Conservation (phyloP, 2,329 filamentous ascomycete species). For the Arthrobotrys conoides region DNA sequence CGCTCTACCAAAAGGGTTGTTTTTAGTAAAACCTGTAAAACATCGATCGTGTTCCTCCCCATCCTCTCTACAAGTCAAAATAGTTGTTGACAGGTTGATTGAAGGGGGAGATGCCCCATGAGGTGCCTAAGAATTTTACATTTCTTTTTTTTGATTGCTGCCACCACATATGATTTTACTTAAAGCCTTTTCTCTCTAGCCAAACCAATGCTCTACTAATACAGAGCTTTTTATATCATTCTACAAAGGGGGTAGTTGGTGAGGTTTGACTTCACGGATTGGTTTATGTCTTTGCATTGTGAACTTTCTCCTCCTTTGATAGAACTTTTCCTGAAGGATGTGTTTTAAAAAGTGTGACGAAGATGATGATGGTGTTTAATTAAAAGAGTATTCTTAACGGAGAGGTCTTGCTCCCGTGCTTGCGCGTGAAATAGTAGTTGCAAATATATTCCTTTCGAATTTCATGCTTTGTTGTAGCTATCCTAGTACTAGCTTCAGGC, state of each 20-base stretch:
- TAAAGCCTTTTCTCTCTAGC: not conserved
- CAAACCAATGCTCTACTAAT: not conserved
- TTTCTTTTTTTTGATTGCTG: conserved; percentile 10
- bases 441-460: no score
- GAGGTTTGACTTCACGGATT: not conserved
- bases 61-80: not conserved
- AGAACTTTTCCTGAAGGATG: not conserved
- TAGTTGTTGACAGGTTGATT: not conserved
- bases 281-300: not conserved
- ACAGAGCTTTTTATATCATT: not conserved
- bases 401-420: not conserved
- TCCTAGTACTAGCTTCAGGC: no score
- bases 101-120: not conserved
- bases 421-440: no score
- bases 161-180: conserved; percentile 3
- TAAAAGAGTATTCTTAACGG: not conserved
- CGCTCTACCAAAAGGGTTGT: not conserved
- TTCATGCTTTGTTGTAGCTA: no score
- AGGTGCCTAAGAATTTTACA: not conserved
- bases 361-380: not conserved
- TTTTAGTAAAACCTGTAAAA: conserved; percentile 16
- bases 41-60: not conserved
- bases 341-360: not conserved
- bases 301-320: not conserved
- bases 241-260: not conserved